Evolutionary conservation across 352 stramenopile species (phyloP), one percentile per base, ranked within the genome.

Genomic region (Phytophthora nicotianae): DNA sequence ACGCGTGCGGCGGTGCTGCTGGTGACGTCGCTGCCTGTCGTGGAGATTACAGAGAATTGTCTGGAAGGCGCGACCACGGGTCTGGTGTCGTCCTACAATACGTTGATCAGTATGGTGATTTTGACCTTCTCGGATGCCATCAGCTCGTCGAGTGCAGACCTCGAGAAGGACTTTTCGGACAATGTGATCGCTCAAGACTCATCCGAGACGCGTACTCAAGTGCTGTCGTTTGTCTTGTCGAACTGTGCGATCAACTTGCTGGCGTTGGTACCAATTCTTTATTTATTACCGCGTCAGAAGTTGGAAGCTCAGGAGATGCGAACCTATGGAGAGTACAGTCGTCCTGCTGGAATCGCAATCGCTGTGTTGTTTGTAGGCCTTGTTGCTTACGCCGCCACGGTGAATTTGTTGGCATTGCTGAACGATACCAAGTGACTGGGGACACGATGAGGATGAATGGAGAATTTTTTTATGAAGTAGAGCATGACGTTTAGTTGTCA

Each of bases 21-120:
- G 23, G 79, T 91, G 5, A 82, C 79, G 9, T 81, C 70, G 41
- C 59, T 93, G 29, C 80, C 84, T 6, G 56, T 93, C 10, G 81
- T 91, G 29, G 81, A 93, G 56, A 88, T 93, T 50, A 84, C 84
- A 2, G 81, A 90, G 62, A 87, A 74, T 9, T 86, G 84, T 26
- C 72, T 90, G 17, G 84, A 93, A 71, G 84, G 81, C 5, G 79
- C 84, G 9, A 90, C 79, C 10, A 87, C 73, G 0, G 84, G 84
- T 0, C 62, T 93, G 9, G 72, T 91, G 9, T 63, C 72, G 16
- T 90, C 81, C 4, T 91, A 86, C 50, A 76, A 74, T 14, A 72
- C 75, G n/a, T 59, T 92, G 41, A 85, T 90, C 41, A 65, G 64
- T n/a, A 83, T 84, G 57, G 79, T 77, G 3, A 74, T 89, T 42